Evolutionary conservation across 768 basidiomycete species (phyloP), one percentile per base, ranked within the genome.

Genomic region (Pleurotus eryngii): DNA sequence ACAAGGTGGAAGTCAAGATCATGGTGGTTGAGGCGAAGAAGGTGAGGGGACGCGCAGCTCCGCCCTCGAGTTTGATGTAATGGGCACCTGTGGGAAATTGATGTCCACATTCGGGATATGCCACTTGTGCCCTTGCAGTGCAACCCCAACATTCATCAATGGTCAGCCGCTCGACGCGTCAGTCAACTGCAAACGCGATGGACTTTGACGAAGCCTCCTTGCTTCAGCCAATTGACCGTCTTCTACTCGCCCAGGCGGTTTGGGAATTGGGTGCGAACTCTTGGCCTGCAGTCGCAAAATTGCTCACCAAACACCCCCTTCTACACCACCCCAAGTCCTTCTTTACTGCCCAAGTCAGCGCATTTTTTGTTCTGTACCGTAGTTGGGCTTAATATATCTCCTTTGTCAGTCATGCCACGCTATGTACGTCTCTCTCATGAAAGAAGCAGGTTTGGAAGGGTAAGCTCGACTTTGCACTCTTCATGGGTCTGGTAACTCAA

Each of bases 161-260:
- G 27, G 54, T 26, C 46, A 40, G 59, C 11, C 58, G 63, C 18
- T 59, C 61, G 18, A 58, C 51, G 38, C 60, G 65, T n/a, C 58
- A 63, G 30, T 57, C 63, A 15, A 61, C 54, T 5, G 49, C 42
- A 2, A 64, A 54, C 58, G 45, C 61, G 42, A 20, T 62, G 50
- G 46, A 61, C 63, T 50, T 54, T 43, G 27, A 40, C 60, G 6
- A 68, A 69, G 38, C 63, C 64, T 60, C 78, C 71, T 49, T 68
- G 11, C 51, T 54, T 15, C 37, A 54, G 37, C 39, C 51, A 8
- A 54, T 89, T 54, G 92, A 95, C 72, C 78, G 83, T 57, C 86
- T 97, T 49, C 72, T 97, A 26, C 80, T 96, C 49, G 84, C 93
- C 1, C 95, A 97, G 72, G 86, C 92, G 0, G 86, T 92, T 43